Conservation (phyloP, 108 stramenopile species). For the Pseudonitzschia pungens region DNA sequence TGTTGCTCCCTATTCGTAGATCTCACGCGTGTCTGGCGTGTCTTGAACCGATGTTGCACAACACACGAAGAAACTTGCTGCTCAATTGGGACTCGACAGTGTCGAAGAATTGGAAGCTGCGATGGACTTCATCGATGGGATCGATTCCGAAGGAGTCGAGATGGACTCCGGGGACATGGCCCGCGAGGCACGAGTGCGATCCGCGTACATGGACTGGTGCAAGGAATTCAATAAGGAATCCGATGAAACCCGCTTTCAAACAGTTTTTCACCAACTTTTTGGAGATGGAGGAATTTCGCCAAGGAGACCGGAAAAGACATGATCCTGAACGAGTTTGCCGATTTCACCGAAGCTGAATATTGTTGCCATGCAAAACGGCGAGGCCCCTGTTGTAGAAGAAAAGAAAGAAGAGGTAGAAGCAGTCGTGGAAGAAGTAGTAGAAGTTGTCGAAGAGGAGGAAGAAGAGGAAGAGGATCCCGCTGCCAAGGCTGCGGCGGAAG, state of each 20-base stretch:
- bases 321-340: conserved; percentile 79
- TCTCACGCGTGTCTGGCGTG: not conserved
- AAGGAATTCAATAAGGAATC: conserved; percentile 68
- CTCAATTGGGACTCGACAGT: conserved; percentile 68
- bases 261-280: conserved; percentile 75
- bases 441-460: conserved; percentile 14
- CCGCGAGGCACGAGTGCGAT: conserved; percentile 81
- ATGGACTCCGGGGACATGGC: conserved; percentile 57
- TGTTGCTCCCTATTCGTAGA: not conserved
- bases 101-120: conserved; percentile 82
- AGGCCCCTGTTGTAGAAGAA: conserved; percentile 51
- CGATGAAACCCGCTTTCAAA: conserved; percentile 71
- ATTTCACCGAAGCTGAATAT: conserved; percentile 80
- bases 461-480: conserved; percentile 16
- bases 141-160: conserved; percentile 67
- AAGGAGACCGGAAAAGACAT: conserved; percentile 75
- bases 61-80: conserved; percentile 56
- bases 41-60: not conserved
- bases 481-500: conserved; percentile 19
- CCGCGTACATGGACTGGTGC: conserved; percentile 86
- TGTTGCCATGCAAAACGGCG: conserved; percentile 22
- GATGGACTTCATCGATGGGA: conserved; percentile 74
- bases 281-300: conserved; percentile 81
- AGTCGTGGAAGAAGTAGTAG: conserved; percentile 52
- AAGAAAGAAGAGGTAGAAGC: conserved; percentile 25